A percentile compares a stretch with the other conserved stretches of the same genome.
phyloP scores from a whole-genome alignment of 2,329 filamentous ascomycete genomes.

The Diplocarpon mali region DNA sequence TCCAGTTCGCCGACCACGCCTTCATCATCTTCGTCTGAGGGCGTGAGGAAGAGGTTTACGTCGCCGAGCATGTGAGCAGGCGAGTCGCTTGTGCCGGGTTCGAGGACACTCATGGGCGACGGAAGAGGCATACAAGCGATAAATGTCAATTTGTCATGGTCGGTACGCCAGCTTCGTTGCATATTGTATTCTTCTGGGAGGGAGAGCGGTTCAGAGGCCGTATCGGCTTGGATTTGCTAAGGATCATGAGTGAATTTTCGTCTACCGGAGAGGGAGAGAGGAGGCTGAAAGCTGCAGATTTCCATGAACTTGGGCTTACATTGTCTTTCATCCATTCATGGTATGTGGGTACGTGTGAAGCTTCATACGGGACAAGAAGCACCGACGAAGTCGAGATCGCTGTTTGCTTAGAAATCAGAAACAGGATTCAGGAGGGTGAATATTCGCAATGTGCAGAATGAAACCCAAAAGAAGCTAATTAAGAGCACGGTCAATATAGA shows the following conservation, averaged over 20 bases:
- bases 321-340: constrained; percentile 75
- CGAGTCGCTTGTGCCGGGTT: constrained; percentile 35
- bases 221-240: constrained; percentile 68
- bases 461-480: too few relatives aligned
- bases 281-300: too few relatives aligned
- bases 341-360: constrained; percentile 71
- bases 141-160: constrained; percentile 83
- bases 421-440: neutral
- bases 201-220: constrained; percentile 75
- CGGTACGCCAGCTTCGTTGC: constrained; percentile 75
- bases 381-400: constrained; percentile 55
- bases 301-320: constrained; percentile 3
- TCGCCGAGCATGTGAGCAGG: constrained; percentile 57
- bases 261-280: too few relatives aligned
- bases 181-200: constrained; percentile 80
- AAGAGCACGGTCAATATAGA: too few relatives aligned
- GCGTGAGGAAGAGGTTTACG: constrained; percentile 67
- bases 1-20: constrained; percentile 60
- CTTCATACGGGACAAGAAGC: constrained; percentile 74
- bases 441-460: too few relatives aligned
- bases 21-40: constrained; percentile 35
- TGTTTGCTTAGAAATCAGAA: constrained; percentile 27
- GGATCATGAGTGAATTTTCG: constrained; percentile 1
- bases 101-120: neutral
- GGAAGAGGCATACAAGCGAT: constrained; percentile 50